Conservation (phyloP, 2,329 filamentous ascomycete genomes). For the Ilyonectria robusta region DNA sequence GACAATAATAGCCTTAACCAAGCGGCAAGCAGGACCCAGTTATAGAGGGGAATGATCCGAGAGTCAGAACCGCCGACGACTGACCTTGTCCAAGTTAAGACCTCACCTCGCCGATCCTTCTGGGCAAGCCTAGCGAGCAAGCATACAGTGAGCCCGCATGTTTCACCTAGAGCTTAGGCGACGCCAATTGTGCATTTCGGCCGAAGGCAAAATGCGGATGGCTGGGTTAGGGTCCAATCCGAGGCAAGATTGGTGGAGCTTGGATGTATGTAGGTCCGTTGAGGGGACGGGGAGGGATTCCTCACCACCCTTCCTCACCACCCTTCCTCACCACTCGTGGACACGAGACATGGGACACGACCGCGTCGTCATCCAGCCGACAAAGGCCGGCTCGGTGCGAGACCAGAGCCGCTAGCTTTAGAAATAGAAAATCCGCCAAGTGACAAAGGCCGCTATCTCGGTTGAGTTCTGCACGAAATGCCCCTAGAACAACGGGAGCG, state of each 20-base stretch:
- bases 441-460: neutral
- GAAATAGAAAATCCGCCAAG: neutral
- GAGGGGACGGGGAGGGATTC: conserved; percentile 3
- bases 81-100: neutral
- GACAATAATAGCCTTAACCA: neutral
- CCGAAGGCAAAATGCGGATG: conserved; percentile 14
- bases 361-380: conserved; percentile 17
- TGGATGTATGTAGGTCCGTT: conserved; percentile 1
- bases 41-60: neutral
- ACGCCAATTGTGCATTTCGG: conserved; percentile 10
- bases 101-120: neutral
- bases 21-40: neutral
- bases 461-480: neutral
- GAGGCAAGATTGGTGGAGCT: conserved; percentile 23
- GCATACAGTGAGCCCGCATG: conserved; percentile 11
- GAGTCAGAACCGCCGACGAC: neutral
- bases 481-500: conserved; percentile 35
- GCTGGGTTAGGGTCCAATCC: conserved; percentile 15
- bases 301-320: neutral
- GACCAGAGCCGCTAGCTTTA: conserved; percentile 13
- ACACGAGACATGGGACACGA: conserved; percentile 12
- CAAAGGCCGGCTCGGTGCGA: conserved; percentile 9
- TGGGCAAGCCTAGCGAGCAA: neutral
- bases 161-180: conserved; percentile 8
- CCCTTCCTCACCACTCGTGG: neutral